phyloP scores from a whole-genome alignment of 306 rosid species.

The Delonix regia region DNA sequence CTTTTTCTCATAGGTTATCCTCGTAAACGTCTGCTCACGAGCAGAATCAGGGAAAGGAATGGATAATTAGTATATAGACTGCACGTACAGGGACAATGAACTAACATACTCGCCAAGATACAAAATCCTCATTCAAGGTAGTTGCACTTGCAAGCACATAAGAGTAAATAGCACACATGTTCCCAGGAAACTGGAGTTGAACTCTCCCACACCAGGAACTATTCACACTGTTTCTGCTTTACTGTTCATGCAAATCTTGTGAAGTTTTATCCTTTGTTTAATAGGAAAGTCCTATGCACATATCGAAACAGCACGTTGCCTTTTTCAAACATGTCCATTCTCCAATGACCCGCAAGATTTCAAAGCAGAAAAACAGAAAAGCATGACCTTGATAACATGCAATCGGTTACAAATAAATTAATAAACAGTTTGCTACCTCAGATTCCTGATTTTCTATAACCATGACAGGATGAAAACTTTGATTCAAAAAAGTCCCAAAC shows the following conservation, averaged over 20 bases:
- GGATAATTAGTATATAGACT: not conserved
- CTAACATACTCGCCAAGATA: not conserved
- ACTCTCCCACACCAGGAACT: not conserved
- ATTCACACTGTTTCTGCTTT: not conserved
- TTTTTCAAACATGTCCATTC: not conserved
- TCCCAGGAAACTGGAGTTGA: not conserved
- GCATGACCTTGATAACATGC: not conserved
- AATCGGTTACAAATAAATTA: conserved; percentile 22
- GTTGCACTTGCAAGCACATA: not conserved
- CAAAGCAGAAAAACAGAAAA: not conserved
- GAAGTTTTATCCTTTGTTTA: not conserved
- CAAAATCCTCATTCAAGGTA: not conserved
- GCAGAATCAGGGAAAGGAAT: not conserved
- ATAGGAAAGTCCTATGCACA: not conserved
- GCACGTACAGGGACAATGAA: not conserved
- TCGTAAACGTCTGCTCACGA: not conserved
- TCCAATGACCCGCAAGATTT: not conserved
- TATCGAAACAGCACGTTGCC: not conserved
- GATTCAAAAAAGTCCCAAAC: not conserved
- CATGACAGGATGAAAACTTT: not conserved
- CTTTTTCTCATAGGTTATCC: not conserved
- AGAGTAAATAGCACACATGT: not conserved
- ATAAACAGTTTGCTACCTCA: conserved; percentile 15
- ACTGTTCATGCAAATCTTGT: not conserved
- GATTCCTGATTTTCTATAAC: conserved; percentile 38